Base-by-base conservation (phyloP, 768 basidiomycete genomes). In the Trametes punicea region DNA sequence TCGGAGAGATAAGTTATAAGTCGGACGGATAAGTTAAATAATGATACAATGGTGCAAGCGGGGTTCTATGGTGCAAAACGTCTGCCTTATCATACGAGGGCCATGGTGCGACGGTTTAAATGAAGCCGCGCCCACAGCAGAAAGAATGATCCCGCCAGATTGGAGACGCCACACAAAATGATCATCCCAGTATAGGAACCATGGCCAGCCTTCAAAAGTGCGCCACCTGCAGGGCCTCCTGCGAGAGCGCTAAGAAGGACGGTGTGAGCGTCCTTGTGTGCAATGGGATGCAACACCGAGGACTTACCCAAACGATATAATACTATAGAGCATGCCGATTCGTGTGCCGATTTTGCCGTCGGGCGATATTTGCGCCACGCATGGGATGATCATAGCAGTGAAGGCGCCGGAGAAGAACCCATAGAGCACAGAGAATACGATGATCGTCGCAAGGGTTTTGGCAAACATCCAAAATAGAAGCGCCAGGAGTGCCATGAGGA, bases 261-360 rank as follows among this genome's bases (percentile, higher is more conserved):
- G 13, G 21, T 13, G 16, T 55, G 26, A 51, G 26, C 31, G 26
- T 15, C 18, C 3, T 9, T 16, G 4, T 15, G 21, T 11, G 10
- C 3, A 20, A 16, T 21, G 29, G 10, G 3, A 25, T 4, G 20
- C 21, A 5, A 42, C 20, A 9, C n/a, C 21, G 25, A 5, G 5
- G 6, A 85, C 87, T 76, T 68, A 89, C 86, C 85, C 84, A 31
- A 88, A 75, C 0, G 87, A 83, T 16, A 86, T 81, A 8, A 86
- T 69, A n/a, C 75, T 83, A 63, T 87, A 88, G 46, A 88, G 62
- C 55, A 82, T 70, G 16, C 87, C 87, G 40, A 88, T 81, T 39
- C 83, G 74, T 20, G 76, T 75, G 7, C 87, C 87, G 46, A 87
- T 79, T 61, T 71, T 64, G 23, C 78, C 9, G 5, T 78, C 70